Base-by-base conservation (phyloP, 2,329 filamentous ascomycete genomes). In the Grosmannia clavigera region DNA sequence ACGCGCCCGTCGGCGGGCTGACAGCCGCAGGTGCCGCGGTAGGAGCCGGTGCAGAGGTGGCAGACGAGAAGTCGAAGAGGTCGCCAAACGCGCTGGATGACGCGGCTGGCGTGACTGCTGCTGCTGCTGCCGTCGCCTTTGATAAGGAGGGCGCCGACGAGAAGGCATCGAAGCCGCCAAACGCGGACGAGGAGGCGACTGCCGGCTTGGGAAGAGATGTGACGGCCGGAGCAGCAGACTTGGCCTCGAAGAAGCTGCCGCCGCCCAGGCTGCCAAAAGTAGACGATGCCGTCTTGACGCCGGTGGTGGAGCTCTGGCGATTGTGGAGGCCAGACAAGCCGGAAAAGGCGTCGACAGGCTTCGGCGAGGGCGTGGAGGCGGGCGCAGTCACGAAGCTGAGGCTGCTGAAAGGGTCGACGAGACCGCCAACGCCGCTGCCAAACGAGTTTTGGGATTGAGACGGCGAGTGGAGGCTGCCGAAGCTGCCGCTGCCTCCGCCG, bases 211-310 rank as follows among this genome's bases (percentile, higher is more conserved):
- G 22, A 10, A 40, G 16, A 1, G 59, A 3, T 1, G 60, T 38
- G 3, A 55, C n/a, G 25, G 56, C 12, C 19, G 60, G 12, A 2
- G 60, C 84, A 1, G 83, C 74, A n/a, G 86, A 81, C 66, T 87
- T 84, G 27, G 81, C 75, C 67, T 95, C 86, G 69, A 96, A 96
- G 73, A 96, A 94, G 69, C 87, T 82, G 55, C 91, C 90, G 58
- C 90, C 88, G 63, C 86, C 81, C 55, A 84, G 70, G 14, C 75
- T 75, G 11, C 77, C 74, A 65, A 84, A 82, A 0, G 78, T 74
- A 1, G 70, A 71, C n/a, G 70, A 65, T 5, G 72, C 11, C 2
- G 59, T 19, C 5, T 27, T 29, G 31, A 48, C 3, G 31, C 48
- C 5, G 19, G 70, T 68, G 3, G 61, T 40, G 0, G 63, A 48